Base-by-base conservation (phyloP, 2,329 filamentous ascomycete species). In the Aureobasidium sp. region DNA sequence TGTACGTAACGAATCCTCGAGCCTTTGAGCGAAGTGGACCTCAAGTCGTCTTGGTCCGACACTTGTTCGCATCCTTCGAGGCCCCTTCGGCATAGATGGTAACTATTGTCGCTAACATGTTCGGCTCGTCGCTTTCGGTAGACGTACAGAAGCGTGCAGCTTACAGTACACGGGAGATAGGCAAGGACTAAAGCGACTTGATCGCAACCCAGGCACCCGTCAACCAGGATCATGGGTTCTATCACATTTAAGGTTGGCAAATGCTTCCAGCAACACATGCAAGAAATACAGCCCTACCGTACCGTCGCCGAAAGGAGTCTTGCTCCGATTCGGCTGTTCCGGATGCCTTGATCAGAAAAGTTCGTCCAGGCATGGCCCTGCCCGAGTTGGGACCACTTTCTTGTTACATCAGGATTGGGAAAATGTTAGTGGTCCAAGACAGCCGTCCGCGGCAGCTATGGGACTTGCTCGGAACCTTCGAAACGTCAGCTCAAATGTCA, bases 361-460 rank as follows among this genome's bases (percentile, higher is more conserved):
- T 25, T 27, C 41, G 53, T 45, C 45, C 53, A 57, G 21, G 53
- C 39, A 39, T 45, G 39, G 39, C 7, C 29, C 8, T 34, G 36
- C n/a, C 39, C 34, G 30, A 57, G 53, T 44, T 21, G 25, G 51
- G 51, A 54, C 51, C 53, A 57, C 53, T 44, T 55, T 39, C n/a
- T 48, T 45, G 53, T 57, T 57, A 57, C 41, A 57, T 44, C 53
- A 57, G 13, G 29, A 45, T 14, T 6, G 32, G 34, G 29, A 30
- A 30, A 11, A 29, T 30, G 37, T 8, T n/a, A 42, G 13, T 21
- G 25, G n/a, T 25, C 14, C 30, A 54, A 42, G 10, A 54, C 36
- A 11, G 16, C 41, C 53, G 39, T 45, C 53, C 53, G 53, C 53
- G 53, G 53, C 36, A 30, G 39, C 53, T 29, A 57, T 16, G 21